Conservation (phyloP, 2,329 filamentous ascomycete species). For the Didymella exigua region DNA sequence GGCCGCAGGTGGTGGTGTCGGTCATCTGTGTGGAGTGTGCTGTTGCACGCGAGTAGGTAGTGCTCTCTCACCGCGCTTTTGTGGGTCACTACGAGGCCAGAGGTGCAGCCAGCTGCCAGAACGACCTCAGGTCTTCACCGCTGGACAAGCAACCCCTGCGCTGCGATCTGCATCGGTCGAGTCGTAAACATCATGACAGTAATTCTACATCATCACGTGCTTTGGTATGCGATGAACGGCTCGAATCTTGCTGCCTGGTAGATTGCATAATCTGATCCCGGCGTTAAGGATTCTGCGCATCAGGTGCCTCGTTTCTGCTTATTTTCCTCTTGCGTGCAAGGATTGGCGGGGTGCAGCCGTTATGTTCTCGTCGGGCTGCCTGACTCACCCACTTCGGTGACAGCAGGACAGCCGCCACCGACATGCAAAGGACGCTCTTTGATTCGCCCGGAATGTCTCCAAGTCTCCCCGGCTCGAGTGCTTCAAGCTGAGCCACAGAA, state of each 20-base stretch:
- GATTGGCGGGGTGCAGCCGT: conserved; percentile 19
- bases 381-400: conserved; percentile 36
- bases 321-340: conserved; percentile 23
- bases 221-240: not conserved
- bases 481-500: conserved; percentile 15
- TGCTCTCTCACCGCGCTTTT: conserved; percentile 8
- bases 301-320: conserved; percentile 21
- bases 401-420: conserved; percentile 27
- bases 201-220: conserved; percentile 19
- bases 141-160: conserved; percentile 6
- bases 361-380: conserved; percentile 33
- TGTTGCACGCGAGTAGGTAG: conserved; percentile 22
- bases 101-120: conserved; percentile 15
- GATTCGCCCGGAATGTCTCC: conserved; percentile 25
- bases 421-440: conserved; percentile 14
- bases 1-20: conserved; percentile 18
- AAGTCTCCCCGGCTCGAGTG: conserved; percentile 23
- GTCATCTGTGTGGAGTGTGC: conserved; percentile 22
- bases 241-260: not conserved
- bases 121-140: conserved; percentile 10
- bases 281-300: conserved; percentile 22
- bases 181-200: conserved; percentile 5
- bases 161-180: conserved; percentile 6
- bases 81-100: conserved; percentile 24
- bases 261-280: not conserved